phyloP scores from a whole-genome alignment of 164 flowering plant species.

The Berberis vulgaris region DNA sequence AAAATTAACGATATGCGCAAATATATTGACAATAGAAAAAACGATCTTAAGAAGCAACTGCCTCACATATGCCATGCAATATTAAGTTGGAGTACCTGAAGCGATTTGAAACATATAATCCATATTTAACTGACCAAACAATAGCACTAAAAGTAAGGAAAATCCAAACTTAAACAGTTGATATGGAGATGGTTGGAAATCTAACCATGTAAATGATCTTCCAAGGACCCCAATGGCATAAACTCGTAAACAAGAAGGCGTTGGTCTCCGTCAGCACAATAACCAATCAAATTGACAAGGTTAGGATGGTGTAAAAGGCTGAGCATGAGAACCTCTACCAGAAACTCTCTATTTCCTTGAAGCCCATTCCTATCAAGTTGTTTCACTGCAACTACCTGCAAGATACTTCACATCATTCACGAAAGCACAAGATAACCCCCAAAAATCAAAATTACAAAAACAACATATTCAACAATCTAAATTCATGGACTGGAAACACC shows the following conservation, averaged over 20 bases:
- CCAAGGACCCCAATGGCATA: slow-evolving; percentile 90
- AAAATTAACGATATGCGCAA: too few relatives aligned
- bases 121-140: background rate
- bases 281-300: slow-evolving; percentile 86
- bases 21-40: too few relatives aligned
- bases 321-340: slow-evolving; percentile 96
- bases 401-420: slow-evolving; percentile 4
- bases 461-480: background rate
- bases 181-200: slow-evolving; percentile 2
- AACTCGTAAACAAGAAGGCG: slow-evolving; percentile 93
- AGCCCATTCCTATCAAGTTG: slow-evolving; percentile 87
- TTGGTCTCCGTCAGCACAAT: slow-evolving; percentile 93
- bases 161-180: background rate
- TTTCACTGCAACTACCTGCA: slow-evolving; percentile 87
- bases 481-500: background rate
- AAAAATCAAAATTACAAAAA: background rate
- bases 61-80: too few relatives aligned
- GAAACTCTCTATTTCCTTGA: slow-evolving; percentile 87
- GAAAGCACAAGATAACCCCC: background rate
- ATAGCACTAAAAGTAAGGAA: background rate
- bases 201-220: slow-evolving; percentile 88
- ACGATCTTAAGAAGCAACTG: too few relatives aligned
- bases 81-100: too few relatives aligned
- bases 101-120: too few relatives aligned
- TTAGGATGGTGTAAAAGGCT: slow-evolving; percentile 81